Base-by-base conservation (phyloP, 352 stramenopile species). In the Phytophthora foliorum region DNA sequence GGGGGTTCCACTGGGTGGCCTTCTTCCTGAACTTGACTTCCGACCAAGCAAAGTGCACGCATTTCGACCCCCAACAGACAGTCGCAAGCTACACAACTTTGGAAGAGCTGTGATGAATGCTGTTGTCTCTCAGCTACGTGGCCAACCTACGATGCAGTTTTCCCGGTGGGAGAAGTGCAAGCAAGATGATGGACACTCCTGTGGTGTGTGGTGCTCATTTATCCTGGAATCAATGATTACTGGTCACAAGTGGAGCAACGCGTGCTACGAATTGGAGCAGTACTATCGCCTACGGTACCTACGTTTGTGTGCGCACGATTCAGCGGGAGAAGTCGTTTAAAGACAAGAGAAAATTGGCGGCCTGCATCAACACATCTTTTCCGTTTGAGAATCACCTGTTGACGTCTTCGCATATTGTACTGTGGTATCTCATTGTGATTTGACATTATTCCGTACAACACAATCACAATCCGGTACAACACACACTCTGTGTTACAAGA, bases 191-290 rank as follows among this genome's bases (percentile, higher is more conserved):
- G 32, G 48, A 4, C 57, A 58, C n/a, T 57, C 34, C 19, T 57
- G n/a, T n/a, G n/a, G n/a, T n/a, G n/a, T n/a, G n/a, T n/a, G n/a
- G n/a, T n/a, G n/a, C n/a, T n/a, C n/a, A 17, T 50, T 52, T 22
- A 57, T 65, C 32, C 45, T 65, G 21, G 57, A 65, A 11, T 57
- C 57, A 16, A 65, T 65, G 46, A 16, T 64, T 17, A 44, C 19
- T 11, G 17, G 7, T n/a, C 57, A 57, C 58, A 25, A 44, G 38
- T 58, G 38, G 58, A 58, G 27, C 25, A 17, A 67, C 9, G 14
- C 44, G 1, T 67, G 49, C 24, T 67, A 67, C 14, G 21, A 44
- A 16, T 21, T 49, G 21, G 46, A 52, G n/a, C 36, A 57, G 25
- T 65, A 41, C 48, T 57, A 57, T 44, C 45, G 57, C 9, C 24